Percentiles rank a stretch among this genome's conserved stretches.
Conservation (phyloP, 257 asterid species). For the Haberlea rhodopensis region DNA sequence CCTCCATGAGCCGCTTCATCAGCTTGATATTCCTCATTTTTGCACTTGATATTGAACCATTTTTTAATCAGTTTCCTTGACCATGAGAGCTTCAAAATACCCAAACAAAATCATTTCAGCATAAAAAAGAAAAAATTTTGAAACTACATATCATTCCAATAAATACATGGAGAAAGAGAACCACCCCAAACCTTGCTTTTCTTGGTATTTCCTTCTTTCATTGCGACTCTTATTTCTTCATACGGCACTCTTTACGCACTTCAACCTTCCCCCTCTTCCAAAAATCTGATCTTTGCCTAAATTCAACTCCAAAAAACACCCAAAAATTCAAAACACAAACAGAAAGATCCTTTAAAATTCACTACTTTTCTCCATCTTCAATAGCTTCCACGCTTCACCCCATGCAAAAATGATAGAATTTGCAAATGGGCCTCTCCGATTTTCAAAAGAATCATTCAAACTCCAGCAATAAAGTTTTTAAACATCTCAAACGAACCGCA, state of each 20-base stretch:
- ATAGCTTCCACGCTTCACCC: neutral
- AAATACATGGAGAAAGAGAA: neutral
- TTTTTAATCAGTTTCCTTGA: constrained; percentile 75
- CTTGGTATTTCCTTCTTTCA: constrained; percentile 82
- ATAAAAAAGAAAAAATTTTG: constrained; percentile 8
- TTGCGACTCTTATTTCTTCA: constrained; percentile 46
- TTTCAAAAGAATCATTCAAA: neutral
- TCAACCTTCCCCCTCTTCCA: constrained; percentile 1
- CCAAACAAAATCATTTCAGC: constrained; percentile 44
- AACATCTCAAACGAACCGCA: constrained; percentile 22
- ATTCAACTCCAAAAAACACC: constrained; percentile 8
- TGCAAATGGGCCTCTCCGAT: constrained; percentile 40
- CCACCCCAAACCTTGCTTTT: constrained; percentile 71
- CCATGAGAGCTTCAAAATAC: constrained; percentile 81
- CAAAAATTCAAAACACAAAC: constrained; percentile 13
- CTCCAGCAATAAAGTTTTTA: constrained; percentile 24
- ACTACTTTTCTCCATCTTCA: constrained; percentile 5
- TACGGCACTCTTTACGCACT: neutral
- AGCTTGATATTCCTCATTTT: constrained; percentile 61
- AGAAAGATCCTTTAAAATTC: constrained; percentile 17
- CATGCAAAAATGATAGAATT: constrained; percentile 21
- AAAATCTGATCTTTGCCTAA: constrained; percentile 24
- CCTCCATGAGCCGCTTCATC: constrained; percentile 70
- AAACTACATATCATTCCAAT: constrained; percentile 19
- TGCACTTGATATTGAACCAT: constrained; percentile 84